Evolutionary conservation across 345 rosid species (phyloP), one percentile per base, ranked within the genome.

Genomic region (Abelmoschus esculentus): DNA sequence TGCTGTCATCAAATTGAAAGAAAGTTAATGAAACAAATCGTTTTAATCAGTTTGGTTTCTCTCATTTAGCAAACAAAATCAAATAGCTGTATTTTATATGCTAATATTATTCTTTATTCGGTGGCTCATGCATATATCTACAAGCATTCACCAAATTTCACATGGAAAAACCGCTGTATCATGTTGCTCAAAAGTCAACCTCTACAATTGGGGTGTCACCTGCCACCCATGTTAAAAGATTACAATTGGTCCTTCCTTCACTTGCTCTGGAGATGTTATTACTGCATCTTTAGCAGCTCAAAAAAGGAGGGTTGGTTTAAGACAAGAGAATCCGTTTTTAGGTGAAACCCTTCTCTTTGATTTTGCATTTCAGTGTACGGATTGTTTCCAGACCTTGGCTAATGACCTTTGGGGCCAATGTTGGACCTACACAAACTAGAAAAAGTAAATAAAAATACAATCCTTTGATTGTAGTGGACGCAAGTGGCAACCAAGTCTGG

Each of bases 1-100:
- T 63, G 44, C 12, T 73, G 73, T 68, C 71, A 67, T 18, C 46
- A 42, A 75, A 71, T 47, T 73, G 54, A 80, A 69, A 47, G 63
- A 69, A 67, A 71, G 61, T 28, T 18, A 28, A 72, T 68, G 59
- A 73, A 75, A 54, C 64, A 70, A 26, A 58, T 42, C 55, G 8
- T 55, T 26, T 65, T 49, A 49, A 49, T 15, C 54, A 15, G 15
- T 49, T 49, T 15, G 40, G 40, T 59, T 29, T 31, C 63, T 6
- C 63, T 29, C 26, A 17, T 61, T 22, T 44, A 22, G 69, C 54
- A 13, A 44, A 13, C 18, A 65, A 65, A 17, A 50, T 19, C 7
- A 50, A 17, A 15, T n/a, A 15, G 22, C 55, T n/a, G 55, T n/a
- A n/a, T 50, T 50, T 6, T 50, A 6, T n/a, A 50, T 50, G 26